A percentile compares a stretch with the other conserved stretches of the same genome.
Evolutionary conservation across 805 yeast genomes (phyloP).

Genomic region (Sugiyamaella marilandica): DNA sequence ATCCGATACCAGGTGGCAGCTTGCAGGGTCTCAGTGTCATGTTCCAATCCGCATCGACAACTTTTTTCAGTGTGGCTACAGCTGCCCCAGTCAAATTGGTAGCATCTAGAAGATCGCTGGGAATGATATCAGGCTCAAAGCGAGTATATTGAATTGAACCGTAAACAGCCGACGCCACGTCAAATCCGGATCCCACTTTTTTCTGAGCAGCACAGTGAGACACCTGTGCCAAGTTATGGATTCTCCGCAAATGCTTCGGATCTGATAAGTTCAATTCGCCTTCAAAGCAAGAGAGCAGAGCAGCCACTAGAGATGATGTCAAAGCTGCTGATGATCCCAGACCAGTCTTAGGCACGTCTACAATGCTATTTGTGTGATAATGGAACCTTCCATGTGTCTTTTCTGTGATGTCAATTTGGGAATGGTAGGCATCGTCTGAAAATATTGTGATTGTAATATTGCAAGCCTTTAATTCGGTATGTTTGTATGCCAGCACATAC

Average conservation of each 20-base stretch:
- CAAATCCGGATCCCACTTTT: conserved; percentile 95
- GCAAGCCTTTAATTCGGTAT: conserved; percentile 31
- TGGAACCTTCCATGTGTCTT: conserved; percentile 42
- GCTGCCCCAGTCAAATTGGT: conserved; percentile 24
- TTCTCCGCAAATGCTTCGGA: conserved; percentile 24
- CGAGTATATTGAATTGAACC: conserved; percentile 83
- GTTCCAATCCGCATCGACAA: conserved; percentile 48
- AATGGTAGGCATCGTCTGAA: conserved; percentile 88
- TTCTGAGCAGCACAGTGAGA: conserved; percentile 94
- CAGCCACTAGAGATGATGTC: conserved; percentile 72
- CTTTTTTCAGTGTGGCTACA: background rate
- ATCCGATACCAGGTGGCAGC: conserved; percentile 62
- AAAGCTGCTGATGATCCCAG: conserved; percentile 95
- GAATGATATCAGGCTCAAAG: conserved; percentile 53
- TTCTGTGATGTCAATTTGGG: conserved; percentile 41
- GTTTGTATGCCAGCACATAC: conserved; percentile 51
- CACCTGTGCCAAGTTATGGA: conserved; percentile 83
- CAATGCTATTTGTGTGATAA: conserved; percentile 56
- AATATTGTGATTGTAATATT: conserved; percentile 53
- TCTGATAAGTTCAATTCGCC: conserved; percentile 32
- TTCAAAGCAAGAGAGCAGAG: conserved; percentile 49
- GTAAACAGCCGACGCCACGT: conserved; percentile 90
- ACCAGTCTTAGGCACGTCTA: conserved; percentile 85
- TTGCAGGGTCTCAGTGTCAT: conserved; percentile 49
- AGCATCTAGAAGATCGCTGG: conserved; percentile 29